Conservation (phyloP, 768 basidiomycete species). For the Lactarius pseudohatsudake region DNA sequence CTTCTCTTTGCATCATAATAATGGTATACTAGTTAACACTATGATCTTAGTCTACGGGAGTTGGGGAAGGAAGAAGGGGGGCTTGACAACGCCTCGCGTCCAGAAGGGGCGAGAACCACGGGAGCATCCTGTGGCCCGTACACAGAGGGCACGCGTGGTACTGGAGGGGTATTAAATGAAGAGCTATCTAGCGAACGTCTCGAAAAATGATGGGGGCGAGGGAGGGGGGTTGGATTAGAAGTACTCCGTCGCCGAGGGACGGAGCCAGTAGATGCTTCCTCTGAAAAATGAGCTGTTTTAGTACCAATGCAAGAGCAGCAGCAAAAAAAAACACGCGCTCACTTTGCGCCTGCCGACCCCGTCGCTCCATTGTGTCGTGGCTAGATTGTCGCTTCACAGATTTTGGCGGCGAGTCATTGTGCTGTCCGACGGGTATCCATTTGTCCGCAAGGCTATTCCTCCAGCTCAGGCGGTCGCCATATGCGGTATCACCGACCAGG, state of each 20-base stretch:
- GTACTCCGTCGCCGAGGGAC: conserved; percentile 10
- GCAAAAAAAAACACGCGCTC: conserved; percentile 2
- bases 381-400: neutral
- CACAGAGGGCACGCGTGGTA: conserved; percentile 24
- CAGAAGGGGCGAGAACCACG: neutral
- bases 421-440: conserved; percentile 26
- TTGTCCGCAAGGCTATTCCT: conserved; percentile 21
- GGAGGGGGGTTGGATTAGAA: conserved; percentile 22
- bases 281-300: neutral
- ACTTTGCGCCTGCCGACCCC: conserved; percentile 12
- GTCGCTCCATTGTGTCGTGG: conserved; percentile 8
- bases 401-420: neutral
- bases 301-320: too few relatives aligned
- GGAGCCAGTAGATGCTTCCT: conserved; percentile 6
- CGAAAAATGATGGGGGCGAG: conserved; percentile 18
- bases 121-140: neutral
- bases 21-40: neutral
- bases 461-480: conserved; percentile 8
- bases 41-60: neutral
- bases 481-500: neutral
- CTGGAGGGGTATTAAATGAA: conserved; percentile 9
- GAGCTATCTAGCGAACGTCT: neutral
- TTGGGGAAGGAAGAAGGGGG: conserved; percentile 6
- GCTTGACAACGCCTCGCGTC: neutral
- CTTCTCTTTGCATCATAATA: neutral